Evolutionary conservation across 23 red algal species (phyloP).

Genomic region (Gracilariopsis chorda): DNA sequence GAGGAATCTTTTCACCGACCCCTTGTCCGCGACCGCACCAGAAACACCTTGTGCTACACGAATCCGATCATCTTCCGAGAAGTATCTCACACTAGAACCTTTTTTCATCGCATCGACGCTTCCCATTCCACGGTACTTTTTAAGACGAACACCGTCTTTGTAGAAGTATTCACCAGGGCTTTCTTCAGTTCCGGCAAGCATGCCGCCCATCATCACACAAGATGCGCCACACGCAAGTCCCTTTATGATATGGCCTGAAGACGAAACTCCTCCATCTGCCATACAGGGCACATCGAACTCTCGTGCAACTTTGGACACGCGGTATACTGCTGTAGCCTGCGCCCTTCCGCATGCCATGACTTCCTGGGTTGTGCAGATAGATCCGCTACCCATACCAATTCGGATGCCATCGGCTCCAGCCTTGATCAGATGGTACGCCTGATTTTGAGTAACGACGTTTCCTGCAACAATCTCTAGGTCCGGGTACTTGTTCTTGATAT

Average conservation of each 20-base stretch:
- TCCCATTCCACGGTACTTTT: constrained; percentile 99
- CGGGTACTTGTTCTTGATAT: constrained; percentile 92
- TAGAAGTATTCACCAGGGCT: constrained; percentile 98
- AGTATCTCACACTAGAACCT: constrained; percentile 93
- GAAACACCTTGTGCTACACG: constrained; percentile 97
- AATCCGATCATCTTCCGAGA: constrained; percentile 87
- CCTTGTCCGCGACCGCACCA: constrained; percentile 96
- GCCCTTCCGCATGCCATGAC: constrained; percentile 99
- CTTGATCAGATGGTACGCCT: constrained; percentile 94
- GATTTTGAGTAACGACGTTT: constrained; percentile 97
- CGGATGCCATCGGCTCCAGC: constrained; percentile 93
- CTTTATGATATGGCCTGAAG: constrained; percentile 98
- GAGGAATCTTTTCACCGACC: constrained; percentile 87
- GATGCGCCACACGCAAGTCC: constrained; percentile 88
- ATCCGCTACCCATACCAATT: constrained; percentile 97
- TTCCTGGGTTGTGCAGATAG: constrained; percentile 99
- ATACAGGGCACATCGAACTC: constrained; percentile 91
- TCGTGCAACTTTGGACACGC: constrained; percentile 75
- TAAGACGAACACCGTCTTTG: constrained; percentile 97
- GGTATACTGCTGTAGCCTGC: constrained; percentile 92
- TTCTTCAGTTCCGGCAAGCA: constrained; percentile 98
- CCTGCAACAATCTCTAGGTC: constrained; percentile 90
- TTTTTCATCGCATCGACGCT: constrained; percentile 94
- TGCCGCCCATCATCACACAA: constrained; percentile 96
- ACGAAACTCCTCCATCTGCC: constrained; percentile 94